Base-by-base conservation (phyloP, 352 stramenopile species). In the Pythium utonaiense region DNA sequence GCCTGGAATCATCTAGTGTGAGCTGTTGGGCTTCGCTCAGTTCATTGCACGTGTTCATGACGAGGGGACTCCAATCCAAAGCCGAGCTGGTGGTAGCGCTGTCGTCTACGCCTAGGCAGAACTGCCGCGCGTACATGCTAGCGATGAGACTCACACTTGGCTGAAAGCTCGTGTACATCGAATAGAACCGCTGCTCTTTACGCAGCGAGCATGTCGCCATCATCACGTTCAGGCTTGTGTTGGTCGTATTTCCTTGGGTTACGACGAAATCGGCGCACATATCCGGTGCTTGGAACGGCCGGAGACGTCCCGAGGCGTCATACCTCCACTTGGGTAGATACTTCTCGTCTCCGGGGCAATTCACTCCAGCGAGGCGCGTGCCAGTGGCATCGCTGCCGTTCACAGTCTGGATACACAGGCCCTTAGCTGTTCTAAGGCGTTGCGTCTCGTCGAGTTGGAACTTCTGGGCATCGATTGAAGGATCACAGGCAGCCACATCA, bases 151-250 rank as follows among this genome's bases (percentile, higher is more conserved):
- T 57, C 19, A 57, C 51, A n/a, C 51, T 57, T 2, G 51, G 51
- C 44, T 62, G 55, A 22, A 62, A 62, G 21, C 38, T 54, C 2
- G 28, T 33, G 33, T 55, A 54, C n/a, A 45, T n/a, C 1, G 55
- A 41, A 22, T 40, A 62, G 24, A 62, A 62, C 22, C 41, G 41
- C 31, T 62, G 55, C 55, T 54, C 28, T 8, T 42, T 28, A 5
- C 42, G 33, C 16, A 16, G 47, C 19, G 42, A 53, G 34, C 55
- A 62, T 3, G n/a, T 7, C 13, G 41, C 33, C 13, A 17, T 54
- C 16, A 53, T 31, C 19, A 62, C 31, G 9, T 34, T 57, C 21
- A 40, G 6, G 36, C 36, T 41, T 4, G 10, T 44, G 16, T 3
- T 44, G 6, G 36, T 44, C 48, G 14, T 7, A 27, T 25, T 40